A percentile compares a stretch with the other conserved stretches of the same genome.
These are phyloP conservation scores for Mycena floridula DNA, from an alignment of 768 basidiomycete genomes.

Conservation along the genomic window DNA sequence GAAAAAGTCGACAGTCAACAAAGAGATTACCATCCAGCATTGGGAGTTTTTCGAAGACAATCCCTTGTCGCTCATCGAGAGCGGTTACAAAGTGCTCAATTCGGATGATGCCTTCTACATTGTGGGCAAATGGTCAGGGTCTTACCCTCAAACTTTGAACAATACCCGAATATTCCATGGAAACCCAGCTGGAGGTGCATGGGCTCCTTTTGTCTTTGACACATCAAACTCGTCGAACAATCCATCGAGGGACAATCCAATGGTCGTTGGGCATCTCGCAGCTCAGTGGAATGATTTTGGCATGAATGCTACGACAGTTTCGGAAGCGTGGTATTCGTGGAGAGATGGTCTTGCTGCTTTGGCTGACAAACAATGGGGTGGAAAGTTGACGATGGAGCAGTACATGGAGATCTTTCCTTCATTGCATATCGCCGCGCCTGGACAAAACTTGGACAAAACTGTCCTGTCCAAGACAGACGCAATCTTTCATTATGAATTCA, in stretches of 20 bases:
- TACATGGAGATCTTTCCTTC: slow-evolving; percentile 28
- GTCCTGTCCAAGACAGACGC: slow-evolving; percentile 20
- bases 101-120: slow-evolving; percentile 29
- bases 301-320: slow-evolving; percentile 35
- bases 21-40: slow-evolving; percentile 37
- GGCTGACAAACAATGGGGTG: slow-evolving; percentile 37
- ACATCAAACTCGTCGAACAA: slow-evolving; percentile 23
- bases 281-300: slow-evolving; percentile 41
- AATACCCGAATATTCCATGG: slow-evolving; percentile 25
- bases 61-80: slow-evolving; percentile 24
- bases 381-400: slow-evolving; percentile 26
- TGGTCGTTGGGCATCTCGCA: slow-evolving; percentile 28
- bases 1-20: slow-evolving; percentile 26
- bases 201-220: slow-evolving; percentile 30
- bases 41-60: slow-evolving; percentile 30
- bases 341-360: slow-evolving; percentile 33
- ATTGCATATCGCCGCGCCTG: slow-evolving; percentile 32
- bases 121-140: slow-evolving; percentile 27
- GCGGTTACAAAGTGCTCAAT: slow-evolving; percentile 31
- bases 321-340: slow-evolving; percentile 37
- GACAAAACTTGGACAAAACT: slow-evolving; percentile 36
- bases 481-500: slow-evolving; percentile 20
- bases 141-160: slow-evolving; percentile 26
- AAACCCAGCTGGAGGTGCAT: slow-evolving; percentile 21
- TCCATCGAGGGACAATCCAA: slow-evolving; percentile 17